phyloP scores from a whole-genome alignment of 495 filamentous ascomycete genomes.

The Pyrenula aspistea region DNA sequence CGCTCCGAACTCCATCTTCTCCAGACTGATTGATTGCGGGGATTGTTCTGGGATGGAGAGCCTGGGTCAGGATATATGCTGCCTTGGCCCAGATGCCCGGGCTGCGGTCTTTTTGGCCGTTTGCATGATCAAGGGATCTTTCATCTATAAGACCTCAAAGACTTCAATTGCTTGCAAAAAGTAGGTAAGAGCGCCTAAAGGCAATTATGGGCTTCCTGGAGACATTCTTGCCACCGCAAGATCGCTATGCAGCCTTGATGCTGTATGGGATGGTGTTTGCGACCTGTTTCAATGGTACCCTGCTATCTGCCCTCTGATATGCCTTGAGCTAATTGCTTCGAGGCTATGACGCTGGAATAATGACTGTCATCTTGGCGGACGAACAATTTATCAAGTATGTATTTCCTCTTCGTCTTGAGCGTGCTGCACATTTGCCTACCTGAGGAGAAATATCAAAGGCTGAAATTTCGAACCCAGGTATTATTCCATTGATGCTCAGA shows the following conservation, averaged over 20 bases:
- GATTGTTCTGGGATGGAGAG: background rate
- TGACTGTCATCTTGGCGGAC: slow-evolving; percentile 26
- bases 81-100: background rate
- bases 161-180: too few relatives aligned
- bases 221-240: slow-evolving; percentile 18
- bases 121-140: too few relatives aligned
- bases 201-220: slow-evolving; percentile 16
- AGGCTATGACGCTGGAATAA: slow-evolving; percentile 26
- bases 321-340: background rate
- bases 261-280: slow-evolving; percentile 23
- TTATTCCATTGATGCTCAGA: slow-evolving; percentile 16
- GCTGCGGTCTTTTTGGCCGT: too few relatives aligned
- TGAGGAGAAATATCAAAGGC: too few relatives aligned
- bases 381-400: slow-evolving; percentile 23
- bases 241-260: slow-evolving; percentile 20
- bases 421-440: too few relatives aligned
- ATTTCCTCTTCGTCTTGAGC: too few relatives aligned
- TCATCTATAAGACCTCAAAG: too few relatives aligned
- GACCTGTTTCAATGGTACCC: slow-evolving; percentile 20
- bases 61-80: background rate
- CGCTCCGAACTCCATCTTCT: background rate
- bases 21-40: background rate
- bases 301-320: background rate
- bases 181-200: too few relatives aligned
- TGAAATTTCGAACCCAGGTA: too few relatives aligned